phyloP scores from a whole-genome alignment of 176 grass and related monocot genomes.

The Lolium rigidum region DNA sequence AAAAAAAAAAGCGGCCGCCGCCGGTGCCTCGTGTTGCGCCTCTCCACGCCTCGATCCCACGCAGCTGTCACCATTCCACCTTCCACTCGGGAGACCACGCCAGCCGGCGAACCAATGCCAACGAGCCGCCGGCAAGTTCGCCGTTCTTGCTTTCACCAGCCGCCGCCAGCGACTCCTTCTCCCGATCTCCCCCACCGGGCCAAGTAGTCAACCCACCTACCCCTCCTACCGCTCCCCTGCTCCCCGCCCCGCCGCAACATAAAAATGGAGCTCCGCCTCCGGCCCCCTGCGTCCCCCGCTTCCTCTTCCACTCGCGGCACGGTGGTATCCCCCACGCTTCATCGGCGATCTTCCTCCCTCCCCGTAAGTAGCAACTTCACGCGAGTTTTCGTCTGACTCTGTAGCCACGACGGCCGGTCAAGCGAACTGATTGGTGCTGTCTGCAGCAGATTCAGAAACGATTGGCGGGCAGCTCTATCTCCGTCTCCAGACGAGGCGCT shows the following conservation, averaged over 20 bases:
- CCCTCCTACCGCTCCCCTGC: neutral
- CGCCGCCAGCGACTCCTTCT: neutral
- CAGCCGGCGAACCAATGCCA: neutral
- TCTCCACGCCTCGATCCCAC: neutral
- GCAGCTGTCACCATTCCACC: neutral
- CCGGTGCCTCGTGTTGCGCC: too few species aligned
- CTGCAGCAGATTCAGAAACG: constrained; percentile 49
- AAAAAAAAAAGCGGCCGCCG: too few species aligned
- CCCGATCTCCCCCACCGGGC: neutral
- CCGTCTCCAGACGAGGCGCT: neutral
- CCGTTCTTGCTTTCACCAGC: neutral
- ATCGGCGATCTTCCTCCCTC: neutral
- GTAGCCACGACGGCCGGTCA: neutral
- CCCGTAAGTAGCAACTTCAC: neutral
- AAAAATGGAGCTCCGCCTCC: constrained; percentile 43
- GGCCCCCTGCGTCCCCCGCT: neutral
- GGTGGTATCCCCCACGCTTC: neutral
- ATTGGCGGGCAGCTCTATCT: neutral
- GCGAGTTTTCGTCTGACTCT: neutral
- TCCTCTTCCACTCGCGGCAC: neutral
- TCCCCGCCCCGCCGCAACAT: neutral
- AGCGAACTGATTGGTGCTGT: neutral
- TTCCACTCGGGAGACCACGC: neutral
- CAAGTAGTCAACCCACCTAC: constrained; percentile 9
- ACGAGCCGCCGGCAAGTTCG: neutral